These are phyloP conservation scores for Clavariopsis aquatica DNA, from an alignment of 495 filamentous ascomycete species.

Conservation along the genomic window DNA sequence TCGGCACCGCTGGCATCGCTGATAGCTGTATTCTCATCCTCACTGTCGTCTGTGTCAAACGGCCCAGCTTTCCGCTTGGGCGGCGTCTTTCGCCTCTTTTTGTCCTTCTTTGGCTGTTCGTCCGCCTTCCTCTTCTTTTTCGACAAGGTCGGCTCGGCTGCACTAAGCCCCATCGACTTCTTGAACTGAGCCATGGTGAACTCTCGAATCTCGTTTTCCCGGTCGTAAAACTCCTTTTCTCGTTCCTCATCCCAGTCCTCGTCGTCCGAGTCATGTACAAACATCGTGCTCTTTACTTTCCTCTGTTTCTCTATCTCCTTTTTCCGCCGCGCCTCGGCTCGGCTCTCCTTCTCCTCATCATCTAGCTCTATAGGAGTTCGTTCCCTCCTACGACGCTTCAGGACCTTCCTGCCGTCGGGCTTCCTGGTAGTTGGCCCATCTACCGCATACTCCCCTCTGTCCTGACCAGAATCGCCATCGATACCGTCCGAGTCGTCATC, in stretches of 20 bases:
- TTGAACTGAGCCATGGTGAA: constrained; percentile 53
- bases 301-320: constrained; percentile 54
- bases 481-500: constrained; percentile 45
- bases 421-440: constrained; percentile 62
- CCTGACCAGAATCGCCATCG: constrained; percentile 45
- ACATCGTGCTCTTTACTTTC: constrained; percentile 82
- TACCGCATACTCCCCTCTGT: constrained; percentile 70
- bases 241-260: constrained; percentile 69
- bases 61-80: constrained; percentile 17
- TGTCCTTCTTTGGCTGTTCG: constrained; percentile 36
- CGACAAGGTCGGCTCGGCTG: constrained; percentile 3
- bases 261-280: constrained; percentile 77
- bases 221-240: constrained; percentile 67
- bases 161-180: constrained; percentile 46
- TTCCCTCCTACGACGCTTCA: constrained; percentile 55
- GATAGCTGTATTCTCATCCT: constrained; percentile 22
- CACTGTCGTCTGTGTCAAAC: constrained; percentile 30
- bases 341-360: constrained; percentile 48
- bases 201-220: constrained; percentile 62
- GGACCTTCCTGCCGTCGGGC: constrained; percentile 52
- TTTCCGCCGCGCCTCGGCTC: constrained; percentile 45
- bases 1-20: constrained; percentile 21
- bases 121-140: constrained; percentile 38
- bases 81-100: constrained; percentile 41
- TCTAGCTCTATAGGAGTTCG: constrained; percentile 46